Evolutionary conservation across 345 rosid species (phyloP), one percentile per base, ranked within the genome.

Genomic region (Citrus medica): DNA sequence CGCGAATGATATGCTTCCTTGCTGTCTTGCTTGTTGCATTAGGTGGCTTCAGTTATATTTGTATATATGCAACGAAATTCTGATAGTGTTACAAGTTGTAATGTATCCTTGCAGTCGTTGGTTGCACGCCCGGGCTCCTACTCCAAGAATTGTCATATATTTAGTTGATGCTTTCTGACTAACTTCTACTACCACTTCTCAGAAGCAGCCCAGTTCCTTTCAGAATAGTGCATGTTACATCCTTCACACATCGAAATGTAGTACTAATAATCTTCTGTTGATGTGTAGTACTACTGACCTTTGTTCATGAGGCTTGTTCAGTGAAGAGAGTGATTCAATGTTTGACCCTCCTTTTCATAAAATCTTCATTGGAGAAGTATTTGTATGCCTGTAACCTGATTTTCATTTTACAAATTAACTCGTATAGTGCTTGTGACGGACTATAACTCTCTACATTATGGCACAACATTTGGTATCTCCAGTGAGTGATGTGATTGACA

Each of bases 181-280:
- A 87, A 77, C 84, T 86, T 84, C 86, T 96, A 24, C 71, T 96
- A 62, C 95, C 97, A 21, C 97, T 96, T 85, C 92, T 96, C 59
- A 81, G 73, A 86, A 88, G 85, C 83, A 94, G 99, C 83, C 87
- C 85, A 53, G 85, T 87, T 78, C 91, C 97, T 79, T 91, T 91
- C 56, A 86, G 97, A 79, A 87, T 94, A 19, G 98, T 96, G 65
- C 91, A 94, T 83, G 95, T 92, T 48, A 85, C 98, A 16, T 96
- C 97, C 42, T 96, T 96, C 73, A 96, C 99, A 3, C 99, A 94
- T 85, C 89, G 94, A 78, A 80, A 76, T 75, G 87, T 12, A 42
- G 99, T 95, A 75, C 51, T 42, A 12, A 1, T 42, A 42, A 42
- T 42, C 51, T 0, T 42, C 51, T 42, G 51, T 42, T 42, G 4